Evolutionary conservation across 805 yeast species (phyloP).

Genomic region (Candida railenensis): DNA sequence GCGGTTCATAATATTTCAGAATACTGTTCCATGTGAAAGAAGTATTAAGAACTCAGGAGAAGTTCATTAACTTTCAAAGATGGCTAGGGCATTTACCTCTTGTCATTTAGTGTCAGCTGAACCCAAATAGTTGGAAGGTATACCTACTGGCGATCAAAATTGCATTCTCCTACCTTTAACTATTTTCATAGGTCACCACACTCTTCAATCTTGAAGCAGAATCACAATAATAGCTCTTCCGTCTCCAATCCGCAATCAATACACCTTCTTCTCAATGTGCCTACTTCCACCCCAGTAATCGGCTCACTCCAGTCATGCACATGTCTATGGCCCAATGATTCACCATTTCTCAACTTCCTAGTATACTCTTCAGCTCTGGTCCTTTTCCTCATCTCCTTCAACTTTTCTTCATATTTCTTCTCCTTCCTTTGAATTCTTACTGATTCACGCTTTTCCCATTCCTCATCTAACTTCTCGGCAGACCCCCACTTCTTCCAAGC

Average conservation of each 20-base stretch:
- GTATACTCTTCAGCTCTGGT: conserved; percentile 92
- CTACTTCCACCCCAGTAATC: conserved; percentile 22
- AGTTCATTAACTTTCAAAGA: no score
- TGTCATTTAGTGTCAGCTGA: no score
- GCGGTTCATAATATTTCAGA: no score
- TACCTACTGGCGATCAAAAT: no score
- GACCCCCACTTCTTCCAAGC: conserved; percentile 96
- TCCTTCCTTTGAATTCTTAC: conserved; percentile 72
- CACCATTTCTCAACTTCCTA: conserved; percentile 60
- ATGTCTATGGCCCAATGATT: conserved; percentile 58
- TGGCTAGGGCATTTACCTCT: no score
- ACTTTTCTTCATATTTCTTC: conserved; percentile 70
- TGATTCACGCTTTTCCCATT: conserved; percentile 83
- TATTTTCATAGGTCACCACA: no score
- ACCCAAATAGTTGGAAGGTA: no score
- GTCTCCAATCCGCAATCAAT: conserved; percentile 79
- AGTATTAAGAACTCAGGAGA: no score
- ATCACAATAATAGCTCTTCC: conserved; percentile 60
- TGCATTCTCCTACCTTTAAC: no score
- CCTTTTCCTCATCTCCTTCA: conserved; percentile 84
- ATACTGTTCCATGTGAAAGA: no score
- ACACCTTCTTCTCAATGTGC: conserved; percentile 58
- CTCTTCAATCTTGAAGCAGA: no score
- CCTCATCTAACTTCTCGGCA: conserved; percentile 83
- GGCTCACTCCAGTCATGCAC: conserved; percentile 74